Percentiles rank a stretch among this genome's conserved stretches.
Conservation (phyloP, 2,329 filamentous ascomycete genomes). For the Paracorniculantispora psalliotae region DNA sequence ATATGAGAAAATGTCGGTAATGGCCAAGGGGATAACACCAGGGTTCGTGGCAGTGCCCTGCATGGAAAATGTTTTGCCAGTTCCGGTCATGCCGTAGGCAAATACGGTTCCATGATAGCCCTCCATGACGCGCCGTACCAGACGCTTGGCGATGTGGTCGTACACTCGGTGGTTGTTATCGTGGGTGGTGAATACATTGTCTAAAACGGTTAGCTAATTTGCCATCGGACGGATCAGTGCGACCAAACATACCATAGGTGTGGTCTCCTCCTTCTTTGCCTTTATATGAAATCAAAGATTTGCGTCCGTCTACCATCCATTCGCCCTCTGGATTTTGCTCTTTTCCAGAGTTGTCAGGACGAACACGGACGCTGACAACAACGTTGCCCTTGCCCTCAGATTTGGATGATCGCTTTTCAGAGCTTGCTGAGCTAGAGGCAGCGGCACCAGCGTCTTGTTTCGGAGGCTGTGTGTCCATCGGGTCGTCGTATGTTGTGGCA, state of each 20-base stretch:
- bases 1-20: slow-evolving; percentile 98
- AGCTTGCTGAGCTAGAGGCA: slow-evolving; percentile 25
- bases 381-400: slow-evolving; percentile 87
- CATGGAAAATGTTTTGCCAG: slow-evolving; percentile 99
- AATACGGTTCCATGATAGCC: slow-evolving; percentile 98
- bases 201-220: slow-evolving; percentile 41
- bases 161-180: slow-evolving; percentile 95
- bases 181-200: slow-evolving; percentile 92
- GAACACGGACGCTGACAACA: slow-evolving; percentile 87
- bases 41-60: slow-evolving; percentile 94
- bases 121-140: slow-evolving; percentile 97
- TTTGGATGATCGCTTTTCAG: slow-evolving; percentile 48
- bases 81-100: slow-evolving; percentile 98
- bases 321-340: slow-evolving; percentile 66
- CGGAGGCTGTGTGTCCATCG: slow-evolving; percentile 47
- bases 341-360: slow-evolving; percentile 69
- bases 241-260: slow-evolving; percentile 65
- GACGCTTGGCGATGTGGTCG: slow-evolving; percentile 85
- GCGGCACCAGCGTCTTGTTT: slow-evolving; percentile 23
- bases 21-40: slow-evolving; percentile 92
- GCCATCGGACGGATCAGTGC: too few relatives aligned
- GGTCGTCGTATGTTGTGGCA: slow-evolving; percentile 82
- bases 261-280: slow-evolving; percentile 92
- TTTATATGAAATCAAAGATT: slow-evolving; percentile 73
- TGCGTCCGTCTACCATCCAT: slow-evolving; percentile 86